Base-by-base conservation (phyloP, 75 land plant species). In the Ceratopteris richardii region DNA sequence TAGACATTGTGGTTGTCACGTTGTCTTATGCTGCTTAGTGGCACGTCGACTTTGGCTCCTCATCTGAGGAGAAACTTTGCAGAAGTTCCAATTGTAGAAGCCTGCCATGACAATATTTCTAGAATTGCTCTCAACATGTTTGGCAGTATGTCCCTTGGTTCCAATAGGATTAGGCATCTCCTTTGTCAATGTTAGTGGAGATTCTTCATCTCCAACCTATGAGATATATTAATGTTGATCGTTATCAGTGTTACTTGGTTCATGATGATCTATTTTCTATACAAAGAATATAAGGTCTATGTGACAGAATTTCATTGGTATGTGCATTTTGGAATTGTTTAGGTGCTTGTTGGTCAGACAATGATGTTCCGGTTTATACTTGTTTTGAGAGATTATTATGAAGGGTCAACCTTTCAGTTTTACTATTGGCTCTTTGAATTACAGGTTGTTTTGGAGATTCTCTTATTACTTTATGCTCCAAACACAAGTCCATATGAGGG, bases 251-350 rank as follows among this genome's bases (percentile, higher is more conserved):
- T 77, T 26, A 70, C 87, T 46, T 94, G 98, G 98, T 67, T 84
- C 62, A 65, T 57, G 50, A 50, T 90, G 66, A 56, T 83, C 40
- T 57, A 70, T 0, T 58, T 94, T 81, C 44, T 79, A 41, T 67
- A 40, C 39, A 29, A 78, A 12, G 98, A 94, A 66, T 77, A 78
- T 20, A 89, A 79, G 69, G 61, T 78, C 24, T 94, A 94, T 58
- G 71, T 90, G 23, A 44, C 60, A 29, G 86, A 86, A 36, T 77
- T 80, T 33, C 62, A 84, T 11, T 89, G 96, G 96, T 80, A 81
- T 74, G 71, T 86, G 39, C 79, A 96, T 14, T 89, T 89, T 75
- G 88, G 76, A 48, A 63, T 94, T n/a, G 25, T 90, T 46, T 94
- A 90, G 65, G 72, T 66, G 31, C 57, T 94, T 44, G 78, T 90